Base-by-base conservation (phyloP, 2,329 filamentous ascomycete genomes). In the Alternaria sp. region DNA sequence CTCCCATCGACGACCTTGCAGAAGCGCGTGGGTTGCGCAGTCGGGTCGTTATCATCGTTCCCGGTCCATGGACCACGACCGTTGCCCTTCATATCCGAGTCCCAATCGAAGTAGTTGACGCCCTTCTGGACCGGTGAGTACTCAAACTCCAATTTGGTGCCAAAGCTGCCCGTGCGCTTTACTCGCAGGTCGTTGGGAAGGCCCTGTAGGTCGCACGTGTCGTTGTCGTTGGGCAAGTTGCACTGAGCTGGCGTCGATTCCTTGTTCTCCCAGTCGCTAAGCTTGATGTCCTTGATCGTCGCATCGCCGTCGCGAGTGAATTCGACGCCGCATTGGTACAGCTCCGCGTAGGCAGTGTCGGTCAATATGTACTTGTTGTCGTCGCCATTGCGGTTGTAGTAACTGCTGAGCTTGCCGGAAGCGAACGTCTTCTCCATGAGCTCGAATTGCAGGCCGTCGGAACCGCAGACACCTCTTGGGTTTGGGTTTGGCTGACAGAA, bases 311-410 rank as follows among this genome's bases (percentile, higher is more conserved):
- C 30, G 13, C 62, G 58, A 10, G 49, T 65, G 40, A 67, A 60
- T 9, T 44, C 25, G 51, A 67, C 59, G 23, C 65, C 32, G 46
- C 55, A 67, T 52, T 67, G 58, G 56, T 54, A 62, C 1, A 67
- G 43, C 8, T 65, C 54, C 12, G 26, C 36, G 55, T 65, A 67
- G n/a, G 23, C 17, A 5, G 55, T 59, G 55, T 54, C 21, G 2
- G 57, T 30, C 8, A 65, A 23, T 12, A 15, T 21, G 30, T 65
- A 67, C 49, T 57, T 60, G 52, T 67, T 67, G 58, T 67, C 59
- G 19, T 60, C 45, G 25, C 32, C 51, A n/a, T 15, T 26, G 28
- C 28, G 28, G 49, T 51, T 19, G 15, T 65, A 30, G 58, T 65
- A 67, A 8, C 32, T 26, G 54, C 52, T 57, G 45, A 67, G 59